Evolutionary conservation across 2,329 filamentous ascomycete species (phyloP).

Genomic region (Metarhizium anisopliae): DNA sequence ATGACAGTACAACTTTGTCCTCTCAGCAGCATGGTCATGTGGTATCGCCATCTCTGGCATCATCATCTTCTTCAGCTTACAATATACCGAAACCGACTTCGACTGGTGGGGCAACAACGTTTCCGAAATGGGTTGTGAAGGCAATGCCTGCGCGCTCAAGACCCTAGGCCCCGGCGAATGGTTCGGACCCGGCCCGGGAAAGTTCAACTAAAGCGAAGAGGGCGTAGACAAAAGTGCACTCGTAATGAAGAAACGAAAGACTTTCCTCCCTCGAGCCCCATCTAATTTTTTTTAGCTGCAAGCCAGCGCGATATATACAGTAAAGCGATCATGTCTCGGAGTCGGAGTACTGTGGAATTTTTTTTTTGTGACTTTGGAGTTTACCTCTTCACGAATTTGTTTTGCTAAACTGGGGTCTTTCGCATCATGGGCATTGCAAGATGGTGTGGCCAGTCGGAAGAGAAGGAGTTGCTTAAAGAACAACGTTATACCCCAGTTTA

Average conservation of each 20-base stretch:
- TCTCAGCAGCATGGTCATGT: constrained; percentile 40
- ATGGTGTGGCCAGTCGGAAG: background rate
- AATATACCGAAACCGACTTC: constrained; percentile 32
- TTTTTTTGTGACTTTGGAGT: background rate
- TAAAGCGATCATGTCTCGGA: constrained; percentile 1
- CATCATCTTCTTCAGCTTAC: constrained; percentile 44
- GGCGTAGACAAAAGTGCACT: background rate
- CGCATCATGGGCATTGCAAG: background rate
- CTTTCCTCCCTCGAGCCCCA: constrained; percentile 1
- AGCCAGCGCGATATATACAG: background rate
- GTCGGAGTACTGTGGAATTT: background rate
- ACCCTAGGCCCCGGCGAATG: constrained; percentile 25
- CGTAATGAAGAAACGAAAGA: constrained; percentile 5
- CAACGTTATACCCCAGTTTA: background rate
- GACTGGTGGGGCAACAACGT: constrained; percentile 42
- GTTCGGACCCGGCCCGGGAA: constrained; percentile 30
- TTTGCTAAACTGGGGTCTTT: background rate
- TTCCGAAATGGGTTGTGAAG: constrained; percentile 32
- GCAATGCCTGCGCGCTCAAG: constrained; percentile 27
- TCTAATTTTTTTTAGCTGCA: background rate
- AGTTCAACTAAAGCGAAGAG: constrained; percentile 21
- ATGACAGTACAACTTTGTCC: constrained; percentile 41
- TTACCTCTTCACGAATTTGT: background rate
- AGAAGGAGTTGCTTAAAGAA: background rate
- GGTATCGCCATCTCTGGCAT: constrained; percentile 42